phyloP scores from a whole-genome alignment of 352 stramenopile genomes.

The Phytophthora pini region DNA sequence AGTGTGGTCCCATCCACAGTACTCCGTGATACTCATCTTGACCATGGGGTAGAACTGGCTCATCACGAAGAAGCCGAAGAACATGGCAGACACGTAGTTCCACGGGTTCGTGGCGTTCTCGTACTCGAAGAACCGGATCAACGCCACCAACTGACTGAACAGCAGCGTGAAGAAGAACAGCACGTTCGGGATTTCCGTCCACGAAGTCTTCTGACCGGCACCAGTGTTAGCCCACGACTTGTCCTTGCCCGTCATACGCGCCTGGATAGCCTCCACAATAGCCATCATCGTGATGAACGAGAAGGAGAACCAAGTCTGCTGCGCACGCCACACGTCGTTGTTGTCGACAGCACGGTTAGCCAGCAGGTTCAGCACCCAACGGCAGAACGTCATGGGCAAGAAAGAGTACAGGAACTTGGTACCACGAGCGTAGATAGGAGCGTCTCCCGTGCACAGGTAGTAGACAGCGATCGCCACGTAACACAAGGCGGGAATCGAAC shows the following conservation, averaged over 20 bases:
- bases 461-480: constrained; percentile 88
- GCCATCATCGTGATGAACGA: constrained; percentile 89
- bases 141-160: constrained; percentile 74
- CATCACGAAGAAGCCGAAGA: constrained; percentile 91
- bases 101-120: constrained; percentile 89
- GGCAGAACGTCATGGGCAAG: constrained; percentile 81
- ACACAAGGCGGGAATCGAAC: constrained; percentile 84
- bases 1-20: constrained; percentile 91
- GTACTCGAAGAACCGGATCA: constrained; percentile 91
- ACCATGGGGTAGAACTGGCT: constrained; percentile 91
- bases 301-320: constrained; percentile 93
- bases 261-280: constrained; percentile 84
- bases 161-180: constrained; percentile 88
- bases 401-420: constrained; percentile 88
- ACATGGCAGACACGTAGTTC: constrained; percentile 91
- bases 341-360: constrained; percentile 89
- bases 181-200: constrained; percentile 90
- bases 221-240: constrained; percentile 90
- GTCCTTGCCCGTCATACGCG: constrained; percentile 84
- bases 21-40: constrained; percentile 92
- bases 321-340: constrained; percentile 89
- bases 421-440: constrained; percentile 86
- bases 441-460: constrained; percentile 87
- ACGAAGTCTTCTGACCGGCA: constrained; percentile 89
- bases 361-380: constrained; percentile 86